These are phyloP conservation scores for Verticillium alfalfae DNA, from an alignment of 2,329 filamentous ascomycete genomes.

Conservation along the genomic window DNA sequence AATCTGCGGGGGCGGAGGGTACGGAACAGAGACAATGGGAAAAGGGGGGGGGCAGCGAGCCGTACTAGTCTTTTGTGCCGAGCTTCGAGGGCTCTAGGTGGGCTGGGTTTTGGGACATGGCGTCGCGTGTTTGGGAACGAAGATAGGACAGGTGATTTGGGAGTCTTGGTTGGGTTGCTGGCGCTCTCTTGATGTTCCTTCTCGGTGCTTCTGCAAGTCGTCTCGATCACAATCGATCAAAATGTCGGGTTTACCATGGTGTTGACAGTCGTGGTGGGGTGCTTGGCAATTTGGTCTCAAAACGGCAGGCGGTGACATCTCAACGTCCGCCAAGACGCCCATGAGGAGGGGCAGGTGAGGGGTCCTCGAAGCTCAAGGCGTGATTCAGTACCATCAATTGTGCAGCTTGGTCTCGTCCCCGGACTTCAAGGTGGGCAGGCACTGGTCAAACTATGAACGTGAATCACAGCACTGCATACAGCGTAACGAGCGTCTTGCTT, in stretches of 20 bases:
- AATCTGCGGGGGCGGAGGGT: not conserved
- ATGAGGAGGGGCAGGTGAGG: not conserved
- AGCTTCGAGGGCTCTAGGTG: conserved; percentile 73
- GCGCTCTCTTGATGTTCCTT: not conserved
- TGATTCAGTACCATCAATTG: not conserved
- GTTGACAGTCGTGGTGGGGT: not conserved
- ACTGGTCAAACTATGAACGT: too few relatives aligned
- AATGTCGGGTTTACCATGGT: not conserved
- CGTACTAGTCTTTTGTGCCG: conserved; percentile 85
- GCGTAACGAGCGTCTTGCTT: not conserved
- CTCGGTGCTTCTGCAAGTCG: not conserved
- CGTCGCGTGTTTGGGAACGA: not conserved
- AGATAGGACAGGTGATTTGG: not conserved
- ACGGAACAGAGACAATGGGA: not conserved
- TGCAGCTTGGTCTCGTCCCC: too few relatives aligned
- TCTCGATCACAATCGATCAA: not conserved
- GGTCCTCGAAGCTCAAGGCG: not conserved
- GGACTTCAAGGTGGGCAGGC: too few relatives aligned
- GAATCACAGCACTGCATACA: not conserved
- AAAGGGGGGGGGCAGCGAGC: conserved; percentile 21
- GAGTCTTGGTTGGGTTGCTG: not conserved
- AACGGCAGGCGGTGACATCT: not conserved
- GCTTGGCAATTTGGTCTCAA: not conserved
- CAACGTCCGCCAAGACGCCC: not conserved
- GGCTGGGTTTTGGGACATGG: conserved; percentile 36